phyloP scores from a whole-genome alignment of 192 early-diverging fungal species.

The Backusella macrospora region DNA sequence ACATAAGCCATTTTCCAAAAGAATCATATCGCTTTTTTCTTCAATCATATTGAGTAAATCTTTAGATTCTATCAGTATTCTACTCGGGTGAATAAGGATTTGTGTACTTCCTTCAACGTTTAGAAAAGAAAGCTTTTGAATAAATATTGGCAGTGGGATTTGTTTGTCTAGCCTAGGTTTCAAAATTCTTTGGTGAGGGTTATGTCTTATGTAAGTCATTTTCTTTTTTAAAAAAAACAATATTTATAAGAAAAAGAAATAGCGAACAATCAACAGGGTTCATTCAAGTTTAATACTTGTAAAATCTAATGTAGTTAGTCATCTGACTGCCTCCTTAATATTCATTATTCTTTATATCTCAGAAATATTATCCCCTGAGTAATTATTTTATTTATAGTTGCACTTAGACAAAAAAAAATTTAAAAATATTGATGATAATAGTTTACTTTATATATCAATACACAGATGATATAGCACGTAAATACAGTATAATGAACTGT shows the following conservation, averaged over 20 bases:
- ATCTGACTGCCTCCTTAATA: conserved; percentile 3
- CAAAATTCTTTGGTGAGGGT: not conserved
- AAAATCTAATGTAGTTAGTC: not conserved
- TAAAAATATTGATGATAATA: too few relatives aligned
- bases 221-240: not conserved
- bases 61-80: not conserved
- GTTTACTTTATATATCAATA: too few relatives aligned
- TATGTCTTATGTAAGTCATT: not conserved
- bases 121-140: not conserved
- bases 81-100: conserved; percentile 1
- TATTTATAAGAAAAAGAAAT: not conserved
- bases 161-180: not conserved
- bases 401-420: too few relatives aligned
- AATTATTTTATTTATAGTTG: too few relatives aligned
- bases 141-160: not conserved
- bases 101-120: not conserved
- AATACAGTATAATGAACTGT: too few relatives aligned
- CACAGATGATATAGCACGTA: too few relatives aligned
- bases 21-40: conserved; percentile 10
- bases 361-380: not conserved
- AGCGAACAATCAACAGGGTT: not conserved
- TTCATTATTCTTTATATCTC: conserved; percentile 4
- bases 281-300: not conserved
- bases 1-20: not conserved
- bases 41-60: conserved; percentile 3